Base-by-base conservation (phyloP, 495 filamentous ascomycete species). In the Hypoxylon fuscum region DNA sequence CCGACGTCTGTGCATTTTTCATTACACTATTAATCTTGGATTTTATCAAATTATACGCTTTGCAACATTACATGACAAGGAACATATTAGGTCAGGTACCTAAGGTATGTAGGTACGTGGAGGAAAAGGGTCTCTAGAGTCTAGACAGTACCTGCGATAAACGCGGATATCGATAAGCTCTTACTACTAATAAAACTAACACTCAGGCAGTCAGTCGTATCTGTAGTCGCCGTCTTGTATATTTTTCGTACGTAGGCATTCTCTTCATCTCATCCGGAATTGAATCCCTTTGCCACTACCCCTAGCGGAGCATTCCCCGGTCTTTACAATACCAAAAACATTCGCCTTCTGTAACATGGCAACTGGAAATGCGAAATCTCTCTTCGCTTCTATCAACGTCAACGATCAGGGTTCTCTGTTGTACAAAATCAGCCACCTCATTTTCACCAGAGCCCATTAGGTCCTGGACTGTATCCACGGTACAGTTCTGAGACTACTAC, bases 361-460 rank as follows among this genome's bases (percentile, higher is more conserved):
- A 34, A 65, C 62, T 55, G 59, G 32, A 32, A 34, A 45, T 51
- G 10, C 45, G 20, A 55, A 29, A 21, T 37, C 25, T 45, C 45
- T 57, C 34, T 55, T 51, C 20, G 11, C 37, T 2, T 60, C 29
- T 57, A 43, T 34, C 40, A 25, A 60, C 55, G 46, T 21, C 47
- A 61, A 17, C 44, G 62, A 54, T 55, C 56, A 66, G 49, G 62
- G 46, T 51, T 42, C 32, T 23, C n/a, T 21, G 63, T 66, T 53
- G 63, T 22, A 66, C 63, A 45, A 49, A 43, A 61, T 45, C 44
- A 61, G 48, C 49, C 64, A 68, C 64, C 52, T 68, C 53, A 59
- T 59, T 63, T 68, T 63, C 53, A 50, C 37, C 44, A 47, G 22
- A 47, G 55, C 53, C 59, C 51, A 68, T 68, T 53, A n/a, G n/a